Conservation (phyloP, 2,329 filamentous ascomycete genomes). For the Pseudopithomyces maydicus region DNA sequence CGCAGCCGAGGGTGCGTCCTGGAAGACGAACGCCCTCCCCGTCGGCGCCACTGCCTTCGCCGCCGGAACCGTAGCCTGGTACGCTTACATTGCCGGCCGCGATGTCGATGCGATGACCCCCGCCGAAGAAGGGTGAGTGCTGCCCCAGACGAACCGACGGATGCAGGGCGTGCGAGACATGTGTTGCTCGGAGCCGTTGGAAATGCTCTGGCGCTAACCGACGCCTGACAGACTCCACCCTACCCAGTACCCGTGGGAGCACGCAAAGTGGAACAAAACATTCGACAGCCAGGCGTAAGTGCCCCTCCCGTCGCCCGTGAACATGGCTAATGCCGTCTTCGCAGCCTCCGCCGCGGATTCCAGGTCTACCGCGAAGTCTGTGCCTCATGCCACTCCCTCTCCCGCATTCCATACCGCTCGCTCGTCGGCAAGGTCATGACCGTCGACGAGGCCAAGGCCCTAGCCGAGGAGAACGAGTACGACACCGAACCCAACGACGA, state of each 20-base stretch:
- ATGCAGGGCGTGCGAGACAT: slow-evolving; percentile 25
- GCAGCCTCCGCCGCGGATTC: slow-evolving; percentile 95
- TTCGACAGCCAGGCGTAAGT: slow-evolving; percentile 96
- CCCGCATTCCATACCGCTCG: slow-evolving; percentile 88
- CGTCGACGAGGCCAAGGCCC: slow-evolving; percentile 94
- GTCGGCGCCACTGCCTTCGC: slow-evolving; percentile 85
- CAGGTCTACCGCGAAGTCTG: slow-evolving; percentile 99
- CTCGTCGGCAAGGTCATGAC: slow-evolving; percentile 92
- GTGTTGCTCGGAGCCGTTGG: slow-evolving; percentile 27
- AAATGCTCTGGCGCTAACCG: slow-evolving; percentile 37
- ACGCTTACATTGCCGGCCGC: slow-evolving; percentile 93
- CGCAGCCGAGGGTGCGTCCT: slow-evolving; percentile 71
- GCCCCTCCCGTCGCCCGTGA: slow-evolving; percentile 5
- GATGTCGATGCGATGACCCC: slow-evolving; percentile 88
- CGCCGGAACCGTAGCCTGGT: slow-evolving; percentile 91
- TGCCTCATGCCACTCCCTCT: slow-evolving; percentile 95
- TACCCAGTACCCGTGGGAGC: slow-evolving; percentile 93
- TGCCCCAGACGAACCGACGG: neutral
- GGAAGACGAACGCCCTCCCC: slow-evolving; percentile 85
- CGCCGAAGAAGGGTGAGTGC: slow-evolving; percentile 95
- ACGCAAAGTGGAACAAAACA: slow-evolving; percentile 88
- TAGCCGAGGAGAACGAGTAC: slow-evolving; percentile 99
- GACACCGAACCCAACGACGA: slow-evolving; percentile 97
- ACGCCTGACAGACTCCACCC: slow-evolving; percentile 75
- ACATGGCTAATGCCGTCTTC: slow-evolving; percentile 5